Evolutionary conservation across 257 asterid genomes (phyloP).

Genomic region (Ocimum tenuiflorum): DNA sequence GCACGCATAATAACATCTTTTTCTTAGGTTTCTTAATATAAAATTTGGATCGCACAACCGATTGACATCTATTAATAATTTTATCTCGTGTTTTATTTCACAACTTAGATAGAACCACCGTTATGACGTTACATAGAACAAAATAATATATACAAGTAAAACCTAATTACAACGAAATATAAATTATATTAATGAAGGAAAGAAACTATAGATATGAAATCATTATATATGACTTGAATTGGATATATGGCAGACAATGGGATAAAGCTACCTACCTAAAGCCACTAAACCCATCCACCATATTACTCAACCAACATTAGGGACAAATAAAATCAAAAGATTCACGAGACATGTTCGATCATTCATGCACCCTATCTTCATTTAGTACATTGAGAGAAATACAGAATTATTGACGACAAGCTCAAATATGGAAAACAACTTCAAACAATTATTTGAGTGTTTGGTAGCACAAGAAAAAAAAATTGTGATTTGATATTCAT

Average conservation of each 20-base stretch:
- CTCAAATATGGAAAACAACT: not conserved
- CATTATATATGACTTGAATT: not conserved
- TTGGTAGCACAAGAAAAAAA: not conserved
- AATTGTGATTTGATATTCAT: constrained; percentile 1
- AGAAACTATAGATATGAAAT: not conserved
- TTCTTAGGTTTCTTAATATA: too few species aligned
- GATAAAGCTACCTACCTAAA: not conserved
- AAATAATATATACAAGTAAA: too few species aligned
- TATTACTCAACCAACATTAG: too few species aligned
- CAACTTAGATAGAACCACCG: too few species aligned
- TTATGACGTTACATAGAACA: too few species aligned
- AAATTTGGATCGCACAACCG: too few species aligned
- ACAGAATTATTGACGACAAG: not conserved
- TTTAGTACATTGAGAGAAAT: not conserved
- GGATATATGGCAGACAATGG: not conserved
- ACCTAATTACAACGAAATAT: too few species aligned
- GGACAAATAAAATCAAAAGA: not conserved
- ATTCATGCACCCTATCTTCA: not conserved
- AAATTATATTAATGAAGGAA: too few species aligned
- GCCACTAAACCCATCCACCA: constrained; percentile 9
- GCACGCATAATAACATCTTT: too few species aligned
- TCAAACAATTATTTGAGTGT: constrained; percentile 7
- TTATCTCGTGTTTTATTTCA: too few species aligned
- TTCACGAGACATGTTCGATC: not conserved
- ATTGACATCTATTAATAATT: too few species aligned